Evolutionary conservation across 768 basidiomycete genomes (phyloP), one percentile per base, ranked within the genome.

Genomic region (Clavulina sp.): DNA sequence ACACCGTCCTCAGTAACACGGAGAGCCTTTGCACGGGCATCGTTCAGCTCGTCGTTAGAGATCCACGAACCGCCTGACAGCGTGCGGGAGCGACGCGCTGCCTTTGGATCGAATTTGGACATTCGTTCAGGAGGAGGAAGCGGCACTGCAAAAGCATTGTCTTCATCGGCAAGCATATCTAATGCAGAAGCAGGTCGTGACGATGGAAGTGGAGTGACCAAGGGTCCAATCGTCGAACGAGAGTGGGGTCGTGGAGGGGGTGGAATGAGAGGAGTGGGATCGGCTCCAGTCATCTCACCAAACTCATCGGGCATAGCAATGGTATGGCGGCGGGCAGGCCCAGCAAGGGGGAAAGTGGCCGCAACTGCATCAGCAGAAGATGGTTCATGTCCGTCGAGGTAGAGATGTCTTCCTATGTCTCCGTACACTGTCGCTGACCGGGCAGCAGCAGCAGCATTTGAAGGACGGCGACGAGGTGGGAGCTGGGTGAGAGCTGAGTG

Each of bases 21-120:
- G 44, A 26, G 23, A 4, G 29, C 13, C 23, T 19, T 29, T 13
- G 34, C 54, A 30, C 48, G 41, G 9, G 23, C 54, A 41, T 36
- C 51, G 21, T 30, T 41, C 33, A 18, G 4, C 43, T 24, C 50
- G 41, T 55, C 38, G 23, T 53, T 44, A 21, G 57, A 58, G 31
- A 52, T 26, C 33, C 50, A 41, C 5, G 60, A 61, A 18, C 51
- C 58, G 53, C 75, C 76, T 3, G 83, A 85, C 53, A 69, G 53
- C 5, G 79, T 76, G 31, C 80, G 75, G 28, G 70, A 68, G 60
- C 74, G 77, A n/a, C 65, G 66, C 7, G 67, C 68, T 21, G 68
- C 68, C 62, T 86, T 87, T n/a, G 84, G 84, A 63, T 89, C 86
- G 61, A 88, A 84, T 30, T 78, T 73, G 19, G 83, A 85, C 23